Evolutionary conservation across 331 rosid species (phyloP).

Genomic region (Arachis monticola): DNA sequence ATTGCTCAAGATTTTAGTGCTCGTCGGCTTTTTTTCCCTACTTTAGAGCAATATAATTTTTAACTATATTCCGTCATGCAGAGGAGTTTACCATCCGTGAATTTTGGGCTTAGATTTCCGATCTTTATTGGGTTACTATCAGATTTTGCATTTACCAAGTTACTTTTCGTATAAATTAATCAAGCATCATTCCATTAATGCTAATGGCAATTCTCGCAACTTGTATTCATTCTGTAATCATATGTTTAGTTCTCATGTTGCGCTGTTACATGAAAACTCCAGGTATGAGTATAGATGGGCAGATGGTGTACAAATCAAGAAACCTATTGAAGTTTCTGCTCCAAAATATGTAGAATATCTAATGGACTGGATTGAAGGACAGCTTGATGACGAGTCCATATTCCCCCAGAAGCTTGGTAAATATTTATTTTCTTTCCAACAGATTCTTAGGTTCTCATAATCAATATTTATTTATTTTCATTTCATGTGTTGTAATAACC

Average conservation of each 20-base stretch:
- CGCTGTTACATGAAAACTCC: conserved; percentile 35
- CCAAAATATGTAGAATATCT: conserved; percentile 98
- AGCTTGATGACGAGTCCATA: conserved; percentile 97
- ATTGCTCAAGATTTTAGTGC: not conserved
- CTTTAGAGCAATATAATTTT: conserved; percentile 4
- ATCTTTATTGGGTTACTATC: conserved; percentile 32
- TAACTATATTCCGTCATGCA: not conserved
- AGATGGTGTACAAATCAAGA: conserved; percentile 96
- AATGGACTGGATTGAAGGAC: conserved; percentile 99
- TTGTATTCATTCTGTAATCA: conserved; percentile 21
- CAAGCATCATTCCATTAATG: conserved; percentile 16
- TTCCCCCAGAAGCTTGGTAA: conserved; percentile 99
- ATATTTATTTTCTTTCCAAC: conserved; percentile 2
- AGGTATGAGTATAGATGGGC: conserved; percentile 99
- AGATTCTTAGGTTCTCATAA: conserved; percentile 19
- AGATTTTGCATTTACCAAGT: not conserved
- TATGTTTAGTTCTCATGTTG: conserved; percentile 24
- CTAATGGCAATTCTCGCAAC: conserved; percentile 18
- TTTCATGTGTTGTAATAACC: not conserved
- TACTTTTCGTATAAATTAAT: conserved; percentile 11
- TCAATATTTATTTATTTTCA: conserved; percentile 26
- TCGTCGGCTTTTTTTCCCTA: not conserved
- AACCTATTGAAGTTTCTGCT: conserved; percentile 98
- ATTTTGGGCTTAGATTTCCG: conserved; percentile 23
- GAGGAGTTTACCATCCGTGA: conserved; percentile 1